Percentiles rank a stretch among this genome's conserved stretches.
These are phyloP conservation scores for Eimeria praecox DNA, from an alignment of 169 alveolate species.

Conservation along the genomic window DNA sequence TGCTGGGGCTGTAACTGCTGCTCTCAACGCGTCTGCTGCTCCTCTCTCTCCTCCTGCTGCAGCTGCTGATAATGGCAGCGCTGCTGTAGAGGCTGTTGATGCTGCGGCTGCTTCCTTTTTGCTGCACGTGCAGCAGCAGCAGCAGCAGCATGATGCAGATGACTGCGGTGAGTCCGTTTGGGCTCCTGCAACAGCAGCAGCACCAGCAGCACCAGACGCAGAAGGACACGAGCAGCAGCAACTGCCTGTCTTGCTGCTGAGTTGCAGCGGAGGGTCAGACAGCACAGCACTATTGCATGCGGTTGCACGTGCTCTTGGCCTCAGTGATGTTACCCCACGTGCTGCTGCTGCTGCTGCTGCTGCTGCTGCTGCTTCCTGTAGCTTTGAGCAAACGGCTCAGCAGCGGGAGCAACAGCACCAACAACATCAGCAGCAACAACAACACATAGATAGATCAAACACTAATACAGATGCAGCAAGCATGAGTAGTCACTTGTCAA, in stretches of 20 bases:
- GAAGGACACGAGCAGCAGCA: neutral
- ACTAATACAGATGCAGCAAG: neutral
- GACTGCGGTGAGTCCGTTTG: neutral
- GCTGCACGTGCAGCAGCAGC: slow-evolving; percentile 50
- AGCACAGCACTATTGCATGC: slow-evolving; percentile 77
- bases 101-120: slow-evolving; percentile 44
- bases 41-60: neutral
- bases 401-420: neutral
- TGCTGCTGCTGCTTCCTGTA: neutral
- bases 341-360: slow-evolving; percentile 52
- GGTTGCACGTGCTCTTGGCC: slow-evolving; percentile 55
- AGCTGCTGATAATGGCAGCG: neutral
- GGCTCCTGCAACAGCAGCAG: neutral
- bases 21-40: slow-evolving; percentile 12
- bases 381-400: neutral
- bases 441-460: neutral
- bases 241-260: slow-evolving; percentile 70
- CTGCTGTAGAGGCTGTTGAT: slow-evolving; percentile 22
- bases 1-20: neutral
- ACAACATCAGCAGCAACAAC: neutral
- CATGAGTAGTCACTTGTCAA: neutral
- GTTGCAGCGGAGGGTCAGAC: slow-evolving; percentile 78
- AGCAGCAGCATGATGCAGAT: neutral
- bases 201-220: slow-evolving; percentile 12
- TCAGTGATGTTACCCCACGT: slow-evolving; percentile 22